Base-by-base conservation (phyloP, 768 basidiomycete genomes). In the Mycena rebaudengoi region DNA sequence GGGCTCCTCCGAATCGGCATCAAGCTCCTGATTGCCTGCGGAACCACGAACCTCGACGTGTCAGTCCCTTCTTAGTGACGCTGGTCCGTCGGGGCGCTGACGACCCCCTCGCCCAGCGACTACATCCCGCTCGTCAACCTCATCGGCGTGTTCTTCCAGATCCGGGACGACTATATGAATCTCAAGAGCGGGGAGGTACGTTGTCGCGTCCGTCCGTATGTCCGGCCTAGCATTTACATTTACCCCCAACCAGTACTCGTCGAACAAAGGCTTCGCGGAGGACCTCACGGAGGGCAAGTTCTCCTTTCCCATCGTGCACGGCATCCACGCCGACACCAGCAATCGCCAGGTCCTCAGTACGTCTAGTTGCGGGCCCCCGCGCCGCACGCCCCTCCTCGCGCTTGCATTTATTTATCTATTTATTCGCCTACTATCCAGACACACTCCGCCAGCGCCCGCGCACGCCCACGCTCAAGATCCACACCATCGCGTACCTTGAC, bases 101-200 rank as follows among this genome's bases (percentile, higher is more conserved):
- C 46, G 23, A 13, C 21, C 12, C 6, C 29, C 13, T 50, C 48
- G 13, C 7, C 28, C 62, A 98, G 94, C 11, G 89, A 98, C 75
- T 98, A 94, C 67, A 88, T 97, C 2, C 95, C 96, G 0, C 84
- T 99, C 2, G 93, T 97, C 65, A 98, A 98, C 74, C 85, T 98
- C 11, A 91, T 98, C 63, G 95, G 96, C 3, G 87, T 98, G n/a
- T 92, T 89, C 70, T 98, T 95, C 75, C 97, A 99, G 74, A 96
- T 99, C 68, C 81, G 96, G n/a, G 97, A 99, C 69, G 97, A 98
- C 74, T 92, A 96, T 45, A 95, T 97, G 92, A 98, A 98, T 70
- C 79, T 98, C 25, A 90, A 96, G 71, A 94, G 92, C 48, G 85
- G 86, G 18, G 88, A 96, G 82, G 95, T 95, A 69, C 25, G 79